A percentile compares a stretch with the other conserved stretches of the same genome.
Evolutionary conservation across 441 rosid genomes (phyloP).

Genomic region (Brassica hybrid): DNA sequence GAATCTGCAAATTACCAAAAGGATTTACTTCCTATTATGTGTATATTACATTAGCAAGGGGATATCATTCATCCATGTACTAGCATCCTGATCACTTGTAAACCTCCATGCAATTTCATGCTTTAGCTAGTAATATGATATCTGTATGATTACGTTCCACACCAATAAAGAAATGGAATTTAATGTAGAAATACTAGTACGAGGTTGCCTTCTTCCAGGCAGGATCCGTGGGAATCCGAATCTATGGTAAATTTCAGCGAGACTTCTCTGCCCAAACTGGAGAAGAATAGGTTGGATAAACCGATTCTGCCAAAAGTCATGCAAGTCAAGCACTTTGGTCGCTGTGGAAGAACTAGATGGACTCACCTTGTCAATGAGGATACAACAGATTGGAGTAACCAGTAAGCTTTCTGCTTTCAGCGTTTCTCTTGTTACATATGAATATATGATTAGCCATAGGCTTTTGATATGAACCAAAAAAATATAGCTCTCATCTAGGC

Average conservation of each 20-base stretch:
- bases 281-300: conserved; percentile 85
- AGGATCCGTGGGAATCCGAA: conserved; percentile 57
- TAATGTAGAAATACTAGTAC: conserved; percentile 92
- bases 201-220: conserved; percentile 91
- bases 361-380: conserved; percentile 92
- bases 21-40: not conserved
- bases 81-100: too few relatives aligned
- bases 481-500: too few relatives aligned
- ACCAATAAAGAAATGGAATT: conserved; percentile 82
- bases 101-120: too few relatives aligned
- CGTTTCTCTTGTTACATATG: conserved; percentile 5
- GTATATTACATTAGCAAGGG: too few relatives aligned
- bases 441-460: conserved; percentile 4
- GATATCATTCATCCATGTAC: too few relatives aligned
- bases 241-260: conserved; percentile 47
- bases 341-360: conserved; percentile 95
- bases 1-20: not conserved
- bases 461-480: too few relatives aligned
- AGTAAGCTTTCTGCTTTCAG: conserved; percentile 53
- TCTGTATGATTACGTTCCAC: too few relatives aligned
- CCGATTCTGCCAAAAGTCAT: conserved; percentile 86
- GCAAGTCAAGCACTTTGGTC: conserved; percentile 98
- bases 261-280: conserved; percentile 96
- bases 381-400: conserved; percentile 94
- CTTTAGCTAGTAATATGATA: too few relatives aligned